phyloP scores from a whole-genome alignment of 2,329 filamentous ascomycete genomes.

The Thermoascus crustaceus region DNA sequence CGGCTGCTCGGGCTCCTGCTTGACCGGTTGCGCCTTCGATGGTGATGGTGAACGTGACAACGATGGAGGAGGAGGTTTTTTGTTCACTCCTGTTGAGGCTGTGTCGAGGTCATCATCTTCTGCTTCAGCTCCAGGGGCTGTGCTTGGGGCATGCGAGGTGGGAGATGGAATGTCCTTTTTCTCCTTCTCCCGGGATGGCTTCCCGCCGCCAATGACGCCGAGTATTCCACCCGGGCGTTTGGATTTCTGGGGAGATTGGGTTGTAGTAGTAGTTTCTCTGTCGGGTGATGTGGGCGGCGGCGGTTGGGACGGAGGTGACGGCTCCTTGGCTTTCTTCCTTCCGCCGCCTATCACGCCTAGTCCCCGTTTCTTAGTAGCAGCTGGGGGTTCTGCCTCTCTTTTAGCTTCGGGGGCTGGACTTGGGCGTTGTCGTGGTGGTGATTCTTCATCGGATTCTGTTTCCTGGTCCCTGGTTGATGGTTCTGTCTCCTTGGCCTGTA shows the following conservation, averaged over 20 bases:
- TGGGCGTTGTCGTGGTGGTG: background rate
- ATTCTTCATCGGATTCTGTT: conserved; percentile 4
- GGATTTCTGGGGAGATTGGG: conserved; percentile 11
- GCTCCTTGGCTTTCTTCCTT: conserved; percentile 16
- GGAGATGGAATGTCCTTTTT: conserved; percentile 1
- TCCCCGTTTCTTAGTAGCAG: conserved; percentile 4
- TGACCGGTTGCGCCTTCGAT: conserved; percentile 8
- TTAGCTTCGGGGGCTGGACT: background rate
- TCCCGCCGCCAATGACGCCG: conserved; percentile 26
- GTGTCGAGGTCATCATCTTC: conserved; percentile 5
- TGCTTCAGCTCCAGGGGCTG: conserved; percentile 1
- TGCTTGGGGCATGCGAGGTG: conserved; percentile 1
- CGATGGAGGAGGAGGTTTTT: conserved; percentile 5
- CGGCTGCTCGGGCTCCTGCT: conserved; percentile 11
- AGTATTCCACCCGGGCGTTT: conserved; percentile 22
- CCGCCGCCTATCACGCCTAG: conserved; percentile 21
- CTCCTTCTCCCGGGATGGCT: too few relatives aligned
- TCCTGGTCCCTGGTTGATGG: conserved; percentile 6
- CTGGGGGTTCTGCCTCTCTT: conserved; percentile 1
- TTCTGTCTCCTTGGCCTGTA: too few relatives aligned
- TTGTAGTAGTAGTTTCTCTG: conserved; percentile 2
- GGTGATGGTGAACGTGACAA: conserved; percentile 10
- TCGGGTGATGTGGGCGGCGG: conserved; percentile 5
- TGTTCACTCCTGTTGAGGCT: background rate
- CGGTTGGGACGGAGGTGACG: conserved; percentile 11